Conservation (phyloP, 345 rosid genomes). For the Citrus cavaleriei region DNA sequence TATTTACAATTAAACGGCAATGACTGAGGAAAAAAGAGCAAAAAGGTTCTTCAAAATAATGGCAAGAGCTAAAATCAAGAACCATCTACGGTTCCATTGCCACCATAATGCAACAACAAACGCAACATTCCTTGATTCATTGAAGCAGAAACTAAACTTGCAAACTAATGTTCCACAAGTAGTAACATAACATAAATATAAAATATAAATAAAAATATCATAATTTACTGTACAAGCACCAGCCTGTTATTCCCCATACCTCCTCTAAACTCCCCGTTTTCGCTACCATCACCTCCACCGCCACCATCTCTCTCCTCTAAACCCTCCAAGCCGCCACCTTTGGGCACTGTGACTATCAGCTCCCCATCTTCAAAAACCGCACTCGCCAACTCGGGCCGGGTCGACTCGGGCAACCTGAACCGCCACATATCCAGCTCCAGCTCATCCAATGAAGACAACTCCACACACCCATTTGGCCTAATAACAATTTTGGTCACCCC, state of each 20-base stretch:
- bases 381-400: slow-evolving; percentile 87
- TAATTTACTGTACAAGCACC: slow-evolving; percentile 76
- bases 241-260: slow-evolving; percentile 78
- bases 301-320: slow-evolving; percentile 35
- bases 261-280: slow-evolving; percentile 54
- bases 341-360: slow-evolving; percentile 88
- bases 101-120: slow-evolving; percentile 7
- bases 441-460: slow-evolving; percentile 50
- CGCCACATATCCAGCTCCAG: slow-evolving; percentile 96
- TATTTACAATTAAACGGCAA: not conserved
- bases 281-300: slow-evolving; percentile 25
- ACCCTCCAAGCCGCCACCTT: slow-evolving; percentile 37
- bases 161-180: slow-evolving; percentile 21
- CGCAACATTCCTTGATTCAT: slow-evolving; percentile 25
- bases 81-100: not conserved
- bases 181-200: not conserved
- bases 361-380: slow-evolving; percentile 69
- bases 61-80: not conserved
- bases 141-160: slow-evolving; percentile 15
- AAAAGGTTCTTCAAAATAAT: not conserved
- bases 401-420: slow-evolving; percentile 80
- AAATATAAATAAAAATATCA: not conserved
- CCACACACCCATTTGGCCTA: slow-evolving; percentile 62
- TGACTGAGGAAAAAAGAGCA: not conserved
- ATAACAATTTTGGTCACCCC: slow-evolving; percentile 86